phyloP scores from a whole-genome alignment of 2,329 filamentous ascomycete species.

The Truncatella angustata region DNA sequence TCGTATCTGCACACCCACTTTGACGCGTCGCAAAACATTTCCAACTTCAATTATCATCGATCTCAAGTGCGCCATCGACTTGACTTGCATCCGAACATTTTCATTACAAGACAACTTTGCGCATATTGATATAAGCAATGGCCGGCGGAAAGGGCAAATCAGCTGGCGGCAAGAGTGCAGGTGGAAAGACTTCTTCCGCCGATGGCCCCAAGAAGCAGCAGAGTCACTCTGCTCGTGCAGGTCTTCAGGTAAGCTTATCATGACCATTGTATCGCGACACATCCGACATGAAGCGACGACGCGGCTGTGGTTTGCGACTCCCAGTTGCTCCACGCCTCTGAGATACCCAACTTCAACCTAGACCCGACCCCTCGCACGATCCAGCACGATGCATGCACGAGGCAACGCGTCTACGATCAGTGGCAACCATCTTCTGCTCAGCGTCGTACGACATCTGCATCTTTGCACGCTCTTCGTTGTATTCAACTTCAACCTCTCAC shows the following conservation, averaged over 20 bases:
- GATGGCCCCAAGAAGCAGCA: slow-evolving; percentile 81
- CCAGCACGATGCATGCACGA: slow-evolving; percentile 8
- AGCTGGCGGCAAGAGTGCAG: slow-evolving; percentile 66
- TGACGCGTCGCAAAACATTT: slow-evolving; percentile 7
- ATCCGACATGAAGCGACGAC: not conserved
- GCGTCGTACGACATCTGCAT: not conserved
- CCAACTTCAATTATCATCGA: not conserved
- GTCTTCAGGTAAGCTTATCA: slow-evolving; percentile 76
- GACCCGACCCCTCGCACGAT: not conserved
- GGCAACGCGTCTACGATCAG: not conserved
- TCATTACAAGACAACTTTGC: not conserved
- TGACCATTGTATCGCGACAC: not conserved
- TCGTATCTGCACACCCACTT: not conserved
- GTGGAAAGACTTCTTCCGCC: slow-evolving; percentile 39
- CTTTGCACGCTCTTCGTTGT: not conserved
- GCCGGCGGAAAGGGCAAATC: slow-evolving; percentile 93
- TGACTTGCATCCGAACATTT: too few species aligned
- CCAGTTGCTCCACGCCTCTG: too few species aligned
- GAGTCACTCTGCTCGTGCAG: slow-evolving; percentile 93
- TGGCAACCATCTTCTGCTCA: not conserved
- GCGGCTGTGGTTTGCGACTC: not conserved
- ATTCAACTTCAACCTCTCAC: too few species aligned
- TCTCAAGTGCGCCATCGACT: not conserved
- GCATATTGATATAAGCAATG: slow-evolving; percentile 43
- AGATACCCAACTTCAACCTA: not conserved